Evolutionary conservation across 2,329 filamentous ascomycete genomes (phyloP).

Genomic region (Colletotrichum scovillei): DNA sequence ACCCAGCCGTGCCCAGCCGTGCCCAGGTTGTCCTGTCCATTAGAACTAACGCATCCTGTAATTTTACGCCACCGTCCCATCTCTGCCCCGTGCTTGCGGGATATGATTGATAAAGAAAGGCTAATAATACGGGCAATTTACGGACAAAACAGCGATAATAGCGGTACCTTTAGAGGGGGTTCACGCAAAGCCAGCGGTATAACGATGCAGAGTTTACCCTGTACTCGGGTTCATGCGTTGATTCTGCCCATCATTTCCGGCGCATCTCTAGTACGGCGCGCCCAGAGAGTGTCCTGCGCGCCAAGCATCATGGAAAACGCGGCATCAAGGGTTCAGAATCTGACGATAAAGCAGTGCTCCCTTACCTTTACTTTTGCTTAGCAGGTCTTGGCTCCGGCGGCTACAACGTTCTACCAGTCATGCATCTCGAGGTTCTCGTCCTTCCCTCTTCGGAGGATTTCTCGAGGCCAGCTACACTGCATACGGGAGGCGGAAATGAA

Average conservation of each 20-base stretch:
- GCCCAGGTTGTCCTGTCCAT: background rate
- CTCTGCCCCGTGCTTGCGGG: background rate
- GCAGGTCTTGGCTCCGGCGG: slow-evolving; percentile 8
- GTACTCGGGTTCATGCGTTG: background rate
- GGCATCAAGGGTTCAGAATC: slow-evolving; percentile 8
- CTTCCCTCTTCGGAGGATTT: background rate
- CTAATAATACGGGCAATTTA: background rate
- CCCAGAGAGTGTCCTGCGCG: background rate
- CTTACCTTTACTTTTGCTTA: slow-evolving; percentile 12
- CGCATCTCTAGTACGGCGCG: background rate
- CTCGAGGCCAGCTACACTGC: background rate
- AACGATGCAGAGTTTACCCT: background rate
- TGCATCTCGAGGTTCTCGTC: background rate
- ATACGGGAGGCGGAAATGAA: background rate
- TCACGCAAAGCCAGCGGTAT: background rate
- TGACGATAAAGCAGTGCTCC: slow-evolving; percentile 3
- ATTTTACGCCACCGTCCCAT: background rate
- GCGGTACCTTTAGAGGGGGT: background rate
- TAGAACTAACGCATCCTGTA: background rate
- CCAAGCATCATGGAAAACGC: slow-evolving; percentile 10
- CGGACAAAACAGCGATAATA: background rate
- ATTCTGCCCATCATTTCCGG: background rate
- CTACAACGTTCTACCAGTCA: background rate
- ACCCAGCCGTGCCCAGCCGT: background rate
- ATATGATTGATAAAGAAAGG: background rate